Evolutionary conservation across 2,329 filamentous ascomycete species (phyloP).

Genomic region (Pseudopithomyces maydicus): DNA sequence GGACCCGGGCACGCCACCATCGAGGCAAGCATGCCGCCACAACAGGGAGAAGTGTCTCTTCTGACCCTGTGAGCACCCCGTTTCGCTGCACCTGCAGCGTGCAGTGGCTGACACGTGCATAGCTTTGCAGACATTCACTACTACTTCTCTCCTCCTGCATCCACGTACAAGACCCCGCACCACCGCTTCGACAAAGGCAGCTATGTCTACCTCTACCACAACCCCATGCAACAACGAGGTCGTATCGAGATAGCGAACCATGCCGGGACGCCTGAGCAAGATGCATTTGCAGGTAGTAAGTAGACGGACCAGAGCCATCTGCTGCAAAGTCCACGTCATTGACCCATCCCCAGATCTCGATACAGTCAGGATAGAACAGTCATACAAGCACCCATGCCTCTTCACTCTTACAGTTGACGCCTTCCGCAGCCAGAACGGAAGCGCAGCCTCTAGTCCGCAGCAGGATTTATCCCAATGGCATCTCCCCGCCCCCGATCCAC

Average conservation of each 20-base stretch:
- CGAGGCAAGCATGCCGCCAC: constrained; percentile 50
- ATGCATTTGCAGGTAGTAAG: constrained; percentile 79
- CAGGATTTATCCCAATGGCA: constrained; percentile 69
- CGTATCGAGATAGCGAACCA: constrained; percentile 79
- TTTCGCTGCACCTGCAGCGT: neutral
- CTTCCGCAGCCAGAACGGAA: constrained; percentile 36
- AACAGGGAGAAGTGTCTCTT: constrained; percentile 53
- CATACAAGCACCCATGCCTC: constrained; percentile 74
- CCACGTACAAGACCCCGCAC: constrained; percentile 68
- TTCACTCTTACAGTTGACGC: constrained; percentile 69
- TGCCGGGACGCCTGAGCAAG: constrained; percentile 74
- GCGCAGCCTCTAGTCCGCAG: constrained; percentile 45
- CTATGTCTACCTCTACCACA: constrained; percentile 81
- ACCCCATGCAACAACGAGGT: constrained; percentile 68
- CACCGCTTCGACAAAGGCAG: constrained; percentile 81
- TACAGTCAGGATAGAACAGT: constrained; percentile 68
- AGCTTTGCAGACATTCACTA: constrained; percentile 83
- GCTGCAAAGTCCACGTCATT: constrained; percentile 4
- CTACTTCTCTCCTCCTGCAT: constrained; percentile 69
- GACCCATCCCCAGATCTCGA: constrained; percentile 62
- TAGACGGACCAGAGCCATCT: constrained; percentile 11
- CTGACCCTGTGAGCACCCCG: constrained; percentile 51
- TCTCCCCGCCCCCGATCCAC: constrained; percentile 72
- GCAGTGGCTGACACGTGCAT: constrained; percentile 9
- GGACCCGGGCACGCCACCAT: neutral